Conservation (phyloP, 2,329 filamentous ascomycete genomes). For the Aspergillus piperis region DNA sequence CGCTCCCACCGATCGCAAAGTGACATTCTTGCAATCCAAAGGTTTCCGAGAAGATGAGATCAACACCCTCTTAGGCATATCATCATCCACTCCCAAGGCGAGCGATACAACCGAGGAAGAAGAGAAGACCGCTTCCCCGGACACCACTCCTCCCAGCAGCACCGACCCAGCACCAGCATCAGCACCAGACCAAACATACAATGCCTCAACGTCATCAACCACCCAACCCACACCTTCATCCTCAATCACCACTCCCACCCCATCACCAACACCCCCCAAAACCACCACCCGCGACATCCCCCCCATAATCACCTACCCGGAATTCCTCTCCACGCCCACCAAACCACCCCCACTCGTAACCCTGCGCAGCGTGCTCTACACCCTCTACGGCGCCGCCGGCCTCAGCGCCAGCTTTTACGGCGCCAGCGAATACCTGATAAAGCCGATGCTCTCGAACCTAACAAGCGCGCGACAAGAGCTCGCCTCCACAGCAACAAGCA, state of each 20-base stretch:
- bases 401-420: slow-evolving; percentile 59
- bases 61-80: slow-evolving; percentile 60
- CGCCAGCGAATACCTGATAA: slow-evolving; percentile 59
- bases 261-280: slow-evolving; percentile 16
- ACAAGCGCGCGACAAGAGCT: slow-evolving; percentile 60
- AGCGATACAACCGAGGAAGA: slow-evolving; percentile 22
- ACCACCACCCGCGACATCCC: slow-evolving; percentile 48
- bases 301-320: slow-evolving; percentile 67
- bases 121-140: slow-evolving; percentile 5
- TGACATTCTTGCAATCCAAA: slow-evolving; percentile 75
- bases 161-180: neutral
- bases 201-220: neutral
- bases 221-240: slow-evolving; percentile 10
- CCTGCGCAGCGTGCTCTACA: slow-evolving; percentile 56
- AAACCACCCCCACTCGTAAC: slow-evolving; percentile 64
- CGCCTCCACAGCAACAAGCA: slow-evolving; percentile 51
- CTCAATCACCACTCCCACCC: slow-evolving; percentile 12
- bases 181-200: neutral
- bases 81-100: slow-evolving; percentile 36
- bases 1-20: slow-evolving; percentile 70
- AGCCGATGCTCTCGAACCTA: slow-evolving; percentile 59
- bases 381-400: slow-evolving; percentile 58
- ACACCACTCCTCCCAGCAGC: slow-evolving; percentile 10
- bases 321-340: slow-evolving; percentile 61
- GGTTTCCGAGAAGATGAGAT: slow-evolving; percentile 70